phyloP scores from a whole-genome alignment of 345 rosid species.

The Boechera stricta region DNA sequence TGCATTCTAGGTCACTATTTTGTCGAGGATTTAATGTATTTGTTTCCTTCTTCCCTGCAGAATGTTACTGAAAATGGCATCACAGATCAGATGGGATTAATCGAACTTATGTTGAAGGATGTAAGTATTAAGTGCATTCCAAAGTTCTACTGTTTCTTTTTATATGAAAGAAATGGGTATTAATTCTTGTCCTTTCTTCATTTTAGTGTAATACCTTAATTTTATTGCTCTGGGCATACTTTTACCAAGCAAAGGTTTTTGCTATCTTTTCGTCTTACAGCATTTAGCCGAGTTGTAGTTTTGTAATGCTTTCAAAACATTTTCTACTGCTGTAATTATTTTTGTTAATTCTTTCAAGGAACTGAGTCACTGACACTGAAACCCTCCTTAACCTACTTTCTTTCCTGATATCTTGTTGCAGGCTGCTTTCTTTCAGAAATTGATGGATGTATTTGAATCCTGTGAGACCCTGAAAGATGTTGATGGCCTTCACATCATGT shows the following conservation, averaged over 20 bases:
- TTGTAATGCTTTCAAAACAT: neutral
- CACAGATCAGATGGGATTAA: conserved; percentile 75
- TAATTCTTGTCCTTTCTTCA: conserved; percentile 13
- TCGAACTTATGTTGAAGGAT: conserved; percentile 69
- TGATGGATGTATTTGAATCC: conserved; percentile 71
- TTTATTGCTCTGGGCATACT: neutral
- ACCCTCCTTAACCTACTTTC: conserved; percentile 34
- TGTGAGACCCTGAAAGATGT: conserved; percentile 71
- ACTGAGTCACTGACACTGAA: neutral
- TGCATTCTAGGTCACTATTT: neutral
- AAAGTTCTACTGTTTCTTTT: conserved; percentile 22
- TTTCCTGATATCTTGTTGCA: conserved; percentile 52
- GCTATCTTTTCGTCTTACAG: neutral
- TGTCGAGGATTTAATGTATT: conserved; percentile 16
- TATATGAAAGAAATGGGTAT: conserved; percentile 1
- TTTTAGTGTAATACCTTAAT: conserved; percentile 11
- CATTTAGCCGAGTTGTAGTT: conserved; percentile 5
- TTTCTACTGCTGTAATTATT: neutral
- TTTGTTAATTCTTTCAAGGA: conserved; percentile 9
- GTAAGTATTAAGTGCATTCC: conserved; percentile 55
- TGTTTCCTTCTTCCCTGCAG: conserved; percentile 33
- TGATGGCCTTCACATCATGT: conserved; percentile 81
- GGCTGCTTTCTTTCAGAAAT: conserved; percentile 75
- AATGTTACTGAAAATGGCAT: conserved; percentile 74
- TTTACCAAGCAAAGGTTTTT: conserved; percentile 7